Base-by-base conservation (phyloP, 176 grass and related monocot species). In the Musa troglodytarum region DNA sequence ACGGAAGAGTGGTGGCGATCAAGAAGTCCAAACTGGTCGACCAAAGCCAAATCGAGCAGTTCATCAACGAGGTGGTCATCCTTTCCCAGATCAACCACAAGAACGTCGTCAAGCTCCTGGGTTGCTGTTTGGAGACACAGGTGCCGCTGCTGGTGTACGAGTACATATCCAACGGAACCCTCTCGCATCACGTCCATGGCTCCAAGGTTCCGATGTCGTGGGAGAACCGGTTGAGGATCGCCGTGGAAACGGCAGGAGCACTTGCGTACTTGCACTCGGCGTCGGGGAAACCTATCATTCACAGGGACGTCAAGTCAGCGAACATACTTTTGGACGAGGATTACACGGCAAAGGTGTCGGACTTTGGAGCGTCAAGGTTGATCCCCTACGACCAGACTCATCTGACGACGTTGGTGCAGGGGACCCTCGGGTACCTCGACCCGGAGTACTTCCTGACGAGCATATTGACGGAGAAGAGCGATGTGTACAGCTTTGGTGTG, bases 401-500 rank as follows among this genome's bases (percentile, higher is more conserved):
- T 76, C 24, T 89, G 54, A 89, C 88, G 49, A 89, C 88, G 54
- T 78, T 89, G 12, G 80, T 89, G 72, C 84, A 86, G 54, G 84
- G 88, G 24, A 89, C 88, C 11, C 74, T 89, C 69, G 88, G 88
- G 0, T 89, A 89, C 1, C 81, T 89, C 0, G 88, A 89, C 67
- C 88, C 88, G 24, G 84, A 89, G 81, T 89, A 86, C 68, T 86
- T 86, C 9, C 78, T 81, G 73, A 86, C 63, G n/a, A 20, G 81
- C n/a, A 64, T 68, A n/a, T 68, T 89, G 11, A 89, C 87, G 10
- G 68, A 83, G 1, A 89, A 66, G 57, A 89, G 87, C 52, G 87
- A 89, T 2, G 87, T 89, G 16, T 89, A 89, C 10, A 89, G 87
- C 71, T 89, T 89, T 4, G 87, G 83, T 51, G 87, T 89, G 28